Conservation (phyloP, 768 basidiomycete genomes). For the Termitomyces titanicus region DNA sequence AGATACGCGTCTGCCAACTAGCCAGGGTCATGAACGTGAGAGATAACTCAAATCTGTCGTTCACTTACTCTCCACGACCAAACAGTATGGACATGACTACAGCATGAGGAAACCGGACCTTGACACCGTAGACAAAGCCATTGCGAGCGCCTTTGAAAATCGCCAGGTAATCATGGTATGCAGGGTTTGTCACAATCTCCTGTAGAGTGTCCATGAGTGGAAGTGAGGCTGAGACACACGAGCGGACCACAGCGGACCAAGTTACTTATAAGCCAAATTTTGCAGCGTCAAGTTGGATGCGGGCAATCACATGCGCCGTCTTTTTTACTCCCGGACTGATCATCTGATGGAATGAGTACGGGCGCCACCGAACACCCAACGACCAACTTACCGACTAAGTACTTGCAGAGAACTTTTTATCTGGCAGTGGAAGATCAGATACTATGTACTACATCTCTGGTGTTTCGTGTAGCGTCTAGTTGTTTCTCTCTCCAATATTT, state of each 20-base stretch:
- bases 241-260: conserved; percentile 1
- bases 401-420: not conserved
- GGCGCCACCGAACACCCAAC: no score
- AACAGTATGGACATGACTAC: conserved; percentile 95
- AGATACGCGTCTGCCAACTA: conserved; percentile 71
- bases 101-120: conserved; percentile 94
- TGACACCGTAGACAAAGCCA: conserved; percentile 86
- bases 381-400: no score
- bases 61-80: conserved; percentile 82
- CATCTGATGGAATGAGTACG: not conserved
- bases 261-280: not conserved
- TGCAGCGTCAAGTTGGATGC: not conserved
- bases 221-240: not conserved
- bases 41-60: conserved; percentile 4
- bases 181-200: conserved; percentile 61
- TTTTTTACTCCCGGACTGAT: not conserved
- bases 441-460: not conserved
- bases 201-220: conserved; percentile 32
- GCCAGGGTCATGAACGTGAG: conserved; percentile 6
- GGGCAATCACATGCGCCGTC: conserved; percentile 18
- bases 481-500: no score
- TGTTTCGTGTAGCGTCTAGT: no score
- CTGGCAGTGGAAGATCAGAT: no score
- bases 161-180: conserved; percentile 85
- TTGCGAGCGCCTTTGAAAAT: conserved; percentile 94